Percentiles rank a stretch among this genome's conserved stretches.
Conservation (phyloP, 2,329 filamentous ascomycete species). For the Aotearoamyces nothofagi region DNA sequence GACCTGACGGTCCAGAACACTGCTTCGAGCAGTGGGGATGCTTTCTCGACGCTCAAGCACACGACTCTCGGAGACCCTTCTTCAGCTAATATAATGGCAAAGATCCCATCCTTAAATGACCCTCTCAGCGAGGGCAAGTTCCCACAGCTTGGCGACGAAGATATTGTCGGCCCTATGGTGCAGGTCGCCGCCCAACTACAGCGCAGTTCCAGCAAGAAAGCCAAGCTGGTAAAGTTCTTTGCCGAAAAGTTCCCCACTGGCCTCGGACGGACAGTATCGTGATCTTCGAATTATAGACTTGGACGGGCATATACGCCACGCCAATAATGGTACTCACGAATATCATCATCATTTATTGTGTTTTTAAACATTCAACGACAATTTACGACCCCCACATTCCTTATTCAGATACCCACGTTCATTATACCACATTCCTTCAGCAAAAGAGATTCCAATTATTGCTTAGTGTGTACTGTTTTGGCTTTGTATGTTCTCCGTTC, state of each 20-base stretch:
- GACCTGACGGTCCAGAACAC: slow-evolving; percentile 43
- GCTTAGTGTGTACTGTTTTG: too few species aligned
- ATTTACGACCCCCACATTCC: neutral
- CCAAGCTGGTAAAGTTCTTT: slow-evolving; percentile 18
- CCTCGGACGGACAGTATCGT: slow-evolving; percentile 9
- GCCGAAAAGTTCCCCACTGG: slow-evolving; percentile 18
- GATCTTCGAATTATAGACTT: slow-evolving; percentile 1
- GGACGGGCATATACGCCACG: neutral
- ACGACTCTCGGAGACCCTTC: slow-evolving; percentile 27
- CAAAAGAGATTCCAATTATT: neutral
- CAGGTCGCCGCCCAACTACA: slow-evolving; percentile 17
- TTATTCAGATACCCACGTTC: slow-evolving; percentile 2
- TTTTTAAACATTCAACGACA: slow-evolving; percentile 1
- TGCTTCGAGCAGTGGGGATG: slow-evolving; percentile 24
- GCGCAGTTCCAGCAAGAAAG: slow-evolving; percentile 17
- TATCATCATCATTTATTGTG: neutral
- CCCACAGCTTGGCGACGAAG: slow-evolving; percentile 72
- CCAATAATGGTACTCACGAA: neutral
- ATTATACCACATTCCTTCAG: slow-evolving; percentile 1
- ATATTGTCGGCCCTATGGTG: slow-evolving; percentile 83
- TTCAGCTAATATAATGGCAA: slow-evolving; percentile 34
- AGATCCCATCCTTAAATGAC: slow-evolving; percentile 54
- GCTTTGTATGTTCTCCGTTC: neutral
- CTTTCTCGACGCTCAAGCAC: slow-evolving; percentile 27
- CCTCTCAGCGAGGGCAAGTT: slow-evolving; percentile 64